phyloP scores from a whole-genome alignment of 345 rosid genomes.

The Diplotaxis tenuifolia region DNA sequence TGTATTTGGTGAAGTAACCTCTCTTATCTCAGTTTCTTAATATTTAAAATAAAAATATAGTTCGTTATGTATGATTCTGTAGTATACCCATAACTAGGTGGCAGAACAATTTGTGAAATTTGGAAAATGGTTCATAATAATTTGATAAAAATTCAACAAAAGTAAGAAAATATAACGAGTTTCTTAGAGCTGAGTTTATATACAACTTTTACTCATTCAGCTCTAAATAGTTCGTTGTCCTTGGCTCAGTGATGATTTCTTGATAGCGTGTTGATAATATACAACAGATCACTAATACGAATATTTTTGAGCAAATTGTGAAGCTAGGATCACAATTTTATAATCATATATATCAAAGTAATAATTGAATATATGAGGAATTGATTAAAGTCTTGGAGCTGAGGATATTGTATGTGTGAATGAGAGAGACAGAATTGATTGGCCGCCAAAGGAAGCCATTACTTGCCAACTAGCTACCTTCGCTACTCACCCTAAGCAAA shows the following conservation, averaged over 20 bases:
- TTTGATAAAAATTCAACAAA: not conserved
- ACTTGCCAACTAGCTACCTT: slow-evolving; percentile 43
- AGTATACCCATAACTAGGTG: slow-evolving; percentile 11
- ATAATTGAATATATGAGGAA: slow-evolving; percentile 1
- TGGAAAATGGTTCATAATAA: not conserved
- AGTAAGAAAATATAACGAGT: not conserved
- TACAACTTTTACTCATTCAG: slow-evolving; percentile 26
- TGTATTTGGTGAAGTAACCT: slow-evolving; percentile 33
- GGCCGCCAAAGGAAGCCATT: slow-evolving; percentile 38
- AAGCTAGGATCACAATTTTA: slow-evolving; percentile 21
- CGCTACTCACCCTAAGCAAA: slow-evolving; percentile 38
- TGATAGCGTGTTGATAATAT: slow-evolving; percentile 28
- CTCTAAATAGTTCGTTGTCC: slow-evolving; percentile 21
- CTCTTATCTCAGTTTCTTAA: slow-evolving; percentile 15
- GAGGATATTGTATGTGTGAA: slow-evolving; percentile 20
- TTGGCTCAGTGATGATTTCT: slow-evolving; percentile 16
- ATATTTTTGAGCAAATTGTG: slow-evolving; percentile 31
- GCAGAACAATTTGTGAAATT: not conserved
- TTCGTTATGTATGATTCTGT: not conserved
- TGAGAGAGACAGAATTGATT: slow-evolving; percentile 31
- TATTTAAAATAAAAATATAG: not conserved
- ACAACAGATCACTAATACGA: slow-evolving; percentile 13
- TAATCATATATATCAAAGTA: not conserved
- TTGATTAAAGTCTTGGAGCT: slow-evolving; percentile 21
- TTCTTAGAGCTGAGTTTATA: slow-evolving; percentile 2